Percentiles rank a stretch among this genome's conserved stretches.
These are phyloP conservation scores for Ogataea glucozyma DNA, from an alignment of 805 yeast species.

Conservation along the genomic window DNA sequence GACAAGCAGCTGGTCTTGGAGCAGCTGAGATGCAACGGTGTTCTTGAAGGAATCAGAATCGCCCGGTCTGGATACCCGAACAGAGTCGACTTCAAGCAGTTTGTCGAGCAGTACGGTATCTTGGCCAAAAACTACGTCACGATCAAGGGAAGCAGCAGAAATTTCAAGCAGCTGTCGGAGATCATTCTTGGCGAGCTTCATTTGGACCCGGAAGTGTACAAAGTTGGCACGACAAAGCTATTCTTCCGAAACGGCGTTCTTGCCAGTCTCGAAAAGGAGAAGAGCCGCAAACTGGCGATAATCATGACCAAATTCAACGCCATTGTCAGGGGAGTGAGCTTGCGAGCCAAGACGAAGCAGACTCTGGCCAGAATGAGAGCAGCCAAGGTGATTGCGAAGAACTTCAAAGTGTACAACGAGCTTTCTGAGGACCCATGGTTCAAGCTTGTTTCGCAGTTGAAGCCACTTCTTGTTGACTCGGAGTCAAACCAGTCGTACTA, in stretches of 20 bases:
- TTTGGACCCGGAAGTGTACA: conserved; percentile 59
- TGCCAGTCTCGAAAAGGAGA: conserved; percentile 73
- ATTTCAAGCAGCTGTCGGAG: conserved; percentile 68
- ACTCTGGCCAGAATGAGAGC: conserved; percentile 67
- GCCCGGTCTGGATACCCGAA: conserved; percentile 98
- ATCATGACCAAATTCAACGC: conserved; percentile 66
- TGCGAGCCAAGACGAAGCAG: conserved; percentile 48
- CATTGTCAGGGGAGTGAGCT: conserved; percentile 59
- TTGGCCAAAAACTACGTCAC: conserved; percentile 49
- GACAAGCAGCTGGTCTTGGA: conserved; percentile 78
- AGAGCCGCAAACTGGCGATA: conserved; percentile 61
- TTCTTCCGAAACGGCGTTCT: conserved; percentile 77
- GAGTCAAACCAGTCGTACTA: conserved; percentile 43
- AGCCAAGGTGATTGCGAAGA: conserved; percentile 63
- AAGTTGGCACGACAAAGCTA: conserved; percentile 70
- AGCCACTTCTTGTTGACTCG: conserved; percentile 60
- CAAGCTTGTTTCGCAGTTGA: conserved; percentile 63
- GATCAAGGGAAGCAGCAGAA: conserved; percentile 31
- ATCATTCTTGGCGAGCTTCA: conserved; percentile 61
- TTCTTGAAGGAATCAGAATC: conserved; percentile 93
- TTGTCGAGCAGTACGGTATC: conserved; percentile 73
- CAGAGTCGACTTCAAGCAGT: conserved; percentile 80
- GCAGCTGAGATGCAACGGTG: conserved; percentile 96
- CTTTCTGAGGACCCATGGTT: conserved; percentile 75
- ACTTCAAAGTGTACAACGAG: conserved; percentile 53